Base-by-base conservation (phyloP, 2,329 filamentous ascomycete species). In the Epichloe sp. region DNA sequence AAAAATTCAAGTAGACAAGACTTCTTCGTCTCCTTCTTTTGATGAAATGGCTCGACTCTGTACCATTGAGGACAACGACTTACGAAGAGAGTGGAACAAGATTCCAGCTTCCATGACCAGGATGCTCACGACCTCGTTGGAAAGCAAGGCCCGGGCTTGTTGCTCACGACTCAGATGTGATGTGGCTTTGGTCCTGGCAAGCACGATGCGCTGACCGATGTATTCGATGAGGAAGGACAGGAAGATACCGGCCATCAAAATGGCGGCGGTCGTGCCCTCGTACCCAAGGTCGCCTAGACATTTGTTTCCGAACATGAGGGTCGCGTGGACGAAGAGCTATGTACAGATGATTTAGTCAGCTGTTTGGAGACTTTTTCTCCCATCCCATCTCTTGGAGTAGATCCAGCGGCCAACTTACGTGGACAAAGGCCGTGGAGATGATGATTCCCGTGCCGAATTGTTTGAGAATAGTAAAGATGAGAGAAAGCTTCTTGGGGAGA, bases 381-480 rank as follows among this genome's bases (percentile, higher is more conserved):
- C 14, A 21, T 37, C 5, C 15, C 19, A 8, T 19, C 23, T 35
- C 26, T 15, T 26, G 19, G 5, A 15, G 40, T 19, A 8, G 14
- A 37, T 26, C 15, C 10, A 35, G 21, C 35, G 8, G 14, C 5
- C n/a, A n/a, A 67, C 73, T 60, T 61, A 82, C 77, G 59, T 85
- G 82, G 15, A 87, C 70, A 56, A 87, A 83, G 0, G 82, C 83
- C 0, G 84, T 87, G 0, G 83, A 79, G 41, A 87, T 77, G 63
- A 88, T 81, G 56, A 87, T 78, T 12, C 84, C 84, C 0, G 83
- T 86, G 3, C 84, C 84, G 56, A 87, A 86, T 57, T 85, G 85
- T 66, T 87, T 86, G 52, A 89, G 68, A 4, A 84, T 62, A 4
- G 79, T 77, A 58, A 87, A 80, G 11, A 78, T 58, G 5, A 76